Evolutionary conservation across 1,139 yeast genomes (phyloP).

Genomic region (Spathaspora sp.): DNA sequence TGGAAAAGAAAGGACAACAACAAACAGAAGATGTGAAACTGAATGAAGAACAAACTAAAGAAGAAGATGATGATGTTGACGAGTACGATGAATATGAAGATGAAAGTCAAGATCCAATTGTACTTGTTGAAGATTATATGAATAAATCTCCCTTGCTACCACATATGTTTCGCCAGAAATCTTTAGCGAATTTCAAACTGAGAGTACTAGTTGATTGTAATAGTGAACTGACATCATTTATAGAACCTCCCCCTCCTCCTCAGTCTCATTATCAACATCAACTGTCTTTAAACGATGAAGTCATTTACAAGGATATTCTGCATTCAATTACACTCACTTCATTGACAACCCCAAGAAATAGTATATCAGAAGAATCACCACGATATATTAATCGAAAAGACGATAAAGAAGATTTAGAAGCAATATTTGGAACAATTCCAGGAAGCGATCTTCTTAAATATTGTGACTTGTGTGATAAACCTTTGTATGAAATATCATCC

Average conservation of each 20-base stretch:
- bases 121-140: slow-evolving; percentile 53
- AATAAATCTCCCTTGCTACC: slow-evolving; percentile 5
- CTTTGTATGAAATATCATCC: slow-evolving; percentile 63
- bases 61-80: slow-evolving; percentile 9
- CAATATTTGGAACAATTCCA: slow-evolving; percentile 42
- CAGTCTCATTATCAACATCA: not conserved
- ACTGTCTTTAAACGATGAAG: not conserved
- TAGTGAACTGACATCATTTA: slow-evolving; percentile 4
- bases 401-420: slow-evolving; percentile 31
- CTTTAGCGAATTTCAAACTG: slow-evolving; percentile 42
- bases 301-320: not conserved
- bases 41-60: not conserved
- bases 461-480: slow-evolving; percentile 67
- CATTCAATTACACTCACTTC: not conserved
- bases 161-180: slow-evolving; percentile 27
- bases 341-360: not conserved
- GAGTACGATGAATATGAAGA: slow-evolving; percentile 20
- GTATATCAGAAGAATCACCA: not conserved
- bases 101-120: slow-evolving; percentile 47
- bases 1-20: not conserved
- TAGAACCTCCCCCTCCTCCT: not conserved
- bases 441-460: slow-evolving; percentile 46
- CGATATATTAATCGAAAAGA: not conserved
- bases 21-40: not conserved
- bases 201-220: slow-evolving; percentile 11